Evolutionary conservation across 129 eudicot species (phyloP).

Genomic region (Smallanthus sonchifolius): DNA sequence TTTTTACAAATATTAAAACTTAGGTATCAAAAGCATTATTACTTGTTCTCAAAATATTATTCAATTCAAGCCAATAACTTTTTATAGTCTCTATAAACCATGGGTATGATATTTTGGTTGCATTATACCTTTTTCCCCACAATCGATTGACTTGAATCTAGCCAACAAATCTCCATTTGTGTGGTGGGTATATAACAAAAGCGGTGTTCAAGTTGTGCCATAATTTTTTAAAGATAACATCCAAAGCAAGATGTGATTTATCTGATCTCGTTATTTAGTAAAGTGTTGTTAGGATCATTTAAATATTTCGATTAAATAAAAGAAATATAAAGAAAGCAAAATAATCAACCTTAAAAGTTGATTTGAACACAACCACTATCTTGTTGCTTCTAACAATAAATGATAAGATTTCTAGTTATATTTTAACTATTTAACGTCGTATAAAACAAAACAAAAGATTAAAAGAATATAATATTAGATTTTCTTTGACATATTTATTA

Average conservation of each 20-base stretch:
- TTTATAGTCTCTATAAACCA: background rate
- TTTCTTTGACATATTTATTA: background rate
- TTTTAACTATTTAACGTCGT: constrained; percentile 3
- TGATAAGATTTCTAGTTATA: background rate
- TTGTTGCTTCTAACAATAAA: background rate
- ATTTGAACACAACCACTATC: constrained; percentile 18
- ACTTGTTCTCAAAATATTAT: background rate
- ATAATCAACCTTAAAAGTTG: constrained; percentile 25
- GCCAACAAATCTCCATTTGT: background rate
- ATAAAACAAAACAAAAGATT: constrained; percentile 12
- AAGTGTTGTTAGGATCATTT: too few species aligned
- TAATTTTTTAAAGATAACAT: too few species aligned
- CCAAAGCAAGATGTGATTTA: too few species aligned
- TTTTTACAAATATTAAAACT: background rate
- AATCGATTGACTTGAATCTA: background rate
- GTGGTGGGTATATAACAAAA: constrained; percentile 8
- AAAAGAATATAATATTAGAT: background rate
- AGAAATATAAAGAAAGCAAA: background rate
- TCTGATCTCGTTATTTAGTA: too few species aligned
- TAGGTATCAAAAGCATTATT: background rate
- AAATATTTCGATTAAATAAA: too few species aligned
- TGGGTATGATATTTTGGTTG: constrained; percentile 2
- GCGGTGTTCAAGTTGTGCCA: too few species aligned
- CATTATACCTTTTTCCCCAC: background rate
- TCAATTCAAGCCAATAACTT: background rate